A percentile compares a stretch with the other conserved stretches of the same genome.
phyloP scores from a whole-genome alignment of 768 basidiomycete genomes.

The Jaapia argillacea region DNA sequence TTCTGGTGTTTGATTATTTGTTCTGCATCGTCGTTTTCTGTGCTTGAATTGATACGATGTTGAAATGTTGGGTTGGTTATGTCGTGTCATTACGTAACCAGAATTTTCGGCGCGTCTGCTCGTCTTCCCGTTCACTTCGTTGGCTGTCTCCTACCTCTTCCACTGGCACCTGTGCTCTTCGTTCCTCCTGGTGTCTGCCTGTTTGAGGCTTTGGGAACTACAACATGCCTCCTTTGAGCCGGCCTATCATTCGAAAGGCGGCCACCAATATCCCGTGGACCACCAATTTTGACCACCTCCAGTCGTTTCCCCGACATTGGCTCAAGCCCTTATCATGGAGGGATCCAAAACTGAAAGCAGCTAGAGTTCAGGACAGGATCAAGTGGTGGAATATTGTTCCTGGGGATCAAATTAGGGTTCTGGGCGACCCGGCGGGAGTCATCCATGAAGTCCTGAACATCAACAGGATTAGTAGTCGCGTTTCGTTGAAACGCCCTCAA shows the following conservation, averaged over 20 bases:
- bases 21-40: background rate
- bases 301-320: conserved; percentile 49
- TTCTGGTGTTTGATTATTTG: background rate
- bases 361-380: conserved; percentile 57
- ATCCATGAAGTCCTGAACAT: conserved; percentile 66
- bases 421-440: conserved; percentile 48
- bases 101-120: too few species aligned
- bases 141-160: too few species aligned
- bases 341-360: conserved; percentile 38
- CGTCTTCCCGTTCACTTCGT: too few species aligned
- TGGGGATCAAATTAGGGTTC: conserved; percentile 67
- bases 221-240: too few species aligned
- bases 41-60: background rate
- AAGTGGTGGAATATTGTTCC: conserved; percentile 86
- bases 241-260: too few species aligned
- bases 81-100: background rate
- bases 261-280: conserved; percentile 35
- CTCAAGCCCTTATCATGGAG: conserved; percentile 30
- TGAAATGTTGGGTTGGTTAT: background rate
- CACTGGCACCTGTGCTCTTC: too few species aligned
- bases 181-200: too few species aligned
- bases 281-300: conserved; percentile 57
- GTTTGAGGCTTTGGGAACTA: too few species aligned
- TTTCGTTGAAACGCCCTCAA: conserved; percentile 44
- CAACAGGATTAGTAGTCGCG: conserved; percentile 60